phyloP scores from a whole-genome alignment of 1,284 basidiomycete genomes.

The Marasmius tenuissimus region DNA sequence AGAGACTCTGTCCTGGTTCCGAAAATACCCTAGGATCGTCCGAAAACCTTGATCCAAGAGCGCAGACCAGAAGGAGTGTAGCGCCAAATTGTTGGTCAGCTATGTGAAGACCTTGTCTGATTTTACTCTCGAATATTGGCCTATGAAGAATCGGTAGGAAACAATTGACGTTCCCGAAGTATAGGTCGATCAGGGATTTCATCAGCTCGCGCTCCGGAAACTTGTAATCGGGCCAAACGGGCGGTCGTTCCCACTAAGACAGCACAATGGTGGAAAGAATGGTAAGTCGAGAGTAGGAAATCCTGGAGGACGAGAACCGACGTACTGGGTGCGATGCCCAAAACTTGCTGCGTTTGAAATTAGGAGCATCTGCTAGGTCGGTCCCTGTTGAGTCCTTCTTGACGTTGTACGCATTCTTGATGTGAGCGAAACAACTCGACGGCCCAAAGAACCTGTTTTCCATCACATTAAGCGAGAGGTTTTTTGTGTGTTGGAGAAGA shows the following conservation, averaged over 20 bases:
- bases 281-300: neutral
- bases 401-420: neutral
- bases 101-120: conserved; percentile 35
- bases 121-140: conserved; percentile 40
- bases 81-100: conserved; percentile 41
- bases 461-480: conserved; percentile 2
- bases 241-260: neutral
- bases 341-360: conserved; percentile 1
- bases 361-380: neutral
- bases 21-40: conserved; percentile 43
- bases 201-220: conserved; percentile 37
- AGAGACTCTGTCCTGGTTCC: conserved; percentile 23
- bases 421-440: neutral
- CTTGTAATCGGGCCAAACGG: neutral
- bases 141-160: conserved; percentile 46
- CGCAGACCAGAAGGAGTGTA: conserved; percentile 47
- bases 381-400: neutral
- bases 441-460: conserved; percentile 1
- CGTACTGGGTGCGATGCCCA: neutral
- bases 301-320: neutral
- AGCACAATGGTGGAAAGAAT: neutral
- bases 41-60: conserved; percentile 44
- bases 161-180: conserved; percentile 40
- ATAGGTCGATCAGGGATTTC: conserved; percentile 41
- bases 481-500: neutral